Conservation (phyloP, 352 stramenopile species). For the Pythium aphanidermatum region DNA sequence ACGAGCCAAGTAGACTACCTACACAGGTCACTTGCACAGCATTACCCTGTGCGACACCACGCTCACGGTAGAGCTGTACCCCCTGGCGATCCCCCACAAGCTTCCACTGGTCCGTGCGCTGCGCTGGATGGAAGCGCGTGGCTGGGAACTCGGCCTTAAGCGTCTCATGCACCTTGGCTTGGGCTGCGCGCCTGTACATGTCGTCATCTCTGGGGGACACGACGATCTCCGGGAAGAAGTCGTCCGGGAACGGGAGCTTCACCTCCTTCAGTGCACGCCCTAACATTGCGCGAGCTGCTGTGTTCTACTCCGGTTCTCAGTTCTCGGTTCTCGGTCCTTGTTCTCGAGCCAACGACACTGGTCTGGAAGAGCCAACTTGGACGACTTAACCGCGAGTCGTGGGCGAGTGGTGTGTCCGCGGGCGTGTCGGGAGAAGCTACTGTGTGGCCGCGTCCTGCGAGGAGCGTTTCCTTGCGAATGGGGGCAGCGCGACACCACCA, state of each 20-base stretch:
- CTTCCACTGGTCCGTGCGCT: slow-evolving; percentile 53
- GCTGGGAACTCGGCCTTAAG: slow-evolving; percentile 36
- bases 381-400: too few species aligned
- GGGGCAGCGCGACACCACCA: too few species aligned
- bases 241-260: slow-evolving; percentile 52
- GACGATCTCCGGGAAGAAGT: slow-evolving; percentile 53
- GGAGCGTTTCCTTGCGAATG: too few species aligned
- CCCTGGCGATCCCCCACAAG: slow-evolving; percentile 42
- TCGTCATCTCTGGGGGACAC: slow-evolving; percentile 25
- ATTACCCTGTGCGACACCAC: slow-evolving; percentile 40
- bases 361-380: too few species aligned
- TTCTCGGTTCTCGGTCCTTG: too few species aligned
- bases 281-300: slow-evolving; percentile 27
- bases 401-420: too few species aligned
- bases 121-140: slow-evolving; percentile 45
- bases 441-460: too few species aligned
- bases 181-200: slow-evolving; percentile 31
- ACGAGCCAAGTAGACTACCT: slow-evolving; percentile 37
- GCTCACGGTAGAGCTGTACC: slow-evolving; percentile 52
- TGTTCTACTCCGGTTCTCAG: too few species aligned
- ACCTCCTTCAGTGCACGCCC: slow-evolving; percentile 55
- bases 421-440: too few species aligned
- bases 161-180: slow-evolving; percentile 29
- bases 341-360: too few species aligned
- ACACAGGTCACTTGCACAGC: slow-evolving; percentile 42